phyloP scores from a whole-genome alignment of 1,139 yeast genomes.

The Candida sojae region DNA sequence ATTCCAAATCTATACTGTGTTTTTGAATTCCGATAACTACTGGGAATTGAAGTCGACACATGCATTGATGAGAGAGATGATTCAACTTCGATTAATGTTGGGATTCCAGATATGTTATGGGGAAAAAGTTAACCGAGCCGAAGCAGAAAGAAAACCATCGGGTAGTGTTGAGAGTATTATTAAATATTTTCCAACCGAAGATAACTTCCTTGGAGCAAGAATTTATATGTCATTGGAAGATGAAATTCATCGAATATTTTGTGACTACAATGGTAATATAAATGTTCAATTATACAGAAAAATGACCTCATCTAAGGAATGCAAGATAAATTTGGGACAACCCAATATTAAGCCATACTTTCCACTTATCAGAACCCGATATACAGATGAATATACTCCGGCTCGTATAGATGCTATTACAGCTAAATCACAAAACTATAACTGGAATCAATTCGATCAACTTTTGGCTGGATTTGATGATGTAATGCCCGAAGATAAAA shows the following conservation, averaged over 20 bases:
- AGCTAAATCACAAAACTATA: conserved; percentile 55
- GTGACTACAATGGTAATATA: conserved; percentile 68
- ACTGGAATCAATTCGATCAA: conserved; percentile 94
- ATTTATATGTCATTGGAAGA: conserved; percentile 77
- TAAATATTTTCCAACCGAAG: conserved; percentile 40
- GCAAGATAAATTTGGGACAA: conserved; percentile 24
- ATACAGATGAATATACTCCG: conserved; percentile 66
- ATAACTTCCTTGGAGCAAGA: conserved; percentile 54
- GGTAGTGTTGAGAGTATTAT: conserved; percentile 51
- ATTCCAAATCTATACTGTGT: conserved; percentile 64
- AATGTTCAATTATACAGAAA: conserved; percentile 73
- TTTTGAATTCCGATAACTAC: conserved; percentile 55
- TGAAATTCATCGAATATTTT: conserved; percentile 80
- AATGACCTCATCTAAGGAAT: conserved; percentile 22
- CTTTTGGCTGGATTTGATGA: conserved; percentile 88
- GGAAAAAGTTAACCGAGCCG: conserved; percentile 62
- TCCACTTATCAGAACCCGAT: conserved; percentile 74
- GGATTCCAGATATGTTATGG: conserved; percentile 93
- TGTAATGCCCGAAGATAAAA: conserved; percentile 55
- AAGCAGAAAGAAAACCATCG: conserved; percentile 59
- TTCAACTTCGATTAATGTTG: conserved; percentile 73
- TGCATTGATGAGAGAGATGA: conserved; percentile 82
- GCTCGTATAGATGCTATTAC: conserved; percentile 60
- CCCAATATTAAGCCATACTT: conserved; percentile 28
- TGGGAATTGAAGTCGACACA: conserved; percentile 54